A percentile compares a stretch with the other conserved stretches of the same genome.
These are phyloP conservation scores for Hibiscus trionum DNA, from an alignment of 345 rosid species.

Conservation along the genomic window DNA sequence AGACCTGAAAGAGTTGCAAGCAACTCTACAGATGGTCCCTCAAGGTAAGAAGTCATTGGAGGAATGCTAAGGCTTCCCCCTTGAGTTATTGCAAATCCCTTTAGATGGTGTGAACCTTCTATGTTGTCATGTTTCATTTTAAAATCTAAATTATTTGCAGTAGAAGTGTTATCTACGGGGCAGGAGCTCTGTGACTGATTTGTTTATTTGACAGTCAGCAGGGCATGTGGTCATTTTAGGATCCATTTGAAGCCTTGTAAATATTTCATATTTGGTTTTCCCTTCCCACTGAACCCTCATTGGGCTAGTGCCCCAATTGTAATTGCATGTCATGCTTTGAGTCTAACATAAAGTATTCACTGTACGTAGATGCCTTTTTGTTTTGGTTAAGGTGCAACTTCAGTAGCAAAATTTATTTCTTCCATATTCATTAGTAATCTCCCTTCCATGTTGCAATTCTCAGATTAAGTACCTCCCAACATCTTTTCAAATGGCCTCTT, in stretches of 20 bases:
- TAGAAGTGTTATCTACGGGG: neutral
- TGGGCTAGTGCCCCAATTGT: neutral
- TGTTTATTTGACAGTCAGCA: no score
- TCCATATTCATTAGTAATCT: neutral
- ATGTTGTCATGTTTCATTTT: neutral
- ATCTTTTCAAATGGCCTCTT: constrained; percentile 16
- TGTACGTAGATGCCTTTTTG: neutral
- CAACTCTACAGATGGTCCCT: constrained; percentile 35
- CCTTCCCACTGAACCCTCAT: neutral
- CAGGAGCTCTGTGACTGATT: no score
- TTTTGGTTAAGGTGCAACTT: neutral
- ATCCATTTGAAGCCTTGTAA: no score
- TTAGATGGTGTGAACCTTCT: neutral
- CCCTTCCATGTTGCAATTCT: neutral
- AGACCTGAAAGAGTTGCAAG: constrained; percentile 52
- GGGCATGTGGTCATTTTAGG: no score
- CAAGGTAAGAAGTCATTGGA: constrained; percentile 38
- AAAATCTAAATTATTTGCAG: neutral
- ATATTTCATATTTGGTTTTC: neutral
- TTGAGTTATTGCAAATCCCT: neutral
- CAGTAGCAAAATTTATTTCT: neutral
- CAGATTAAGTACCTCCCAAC: constrained; percentile 3
- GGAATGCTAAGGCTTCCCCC: neutral
- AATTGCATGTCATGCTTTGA: neutral
- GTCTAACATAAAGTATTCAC: neutral